phyloP scores from a whole-genome alignment of 2,329 filamentous ascomycete species.

The Monosporascus sp. region DNA sequence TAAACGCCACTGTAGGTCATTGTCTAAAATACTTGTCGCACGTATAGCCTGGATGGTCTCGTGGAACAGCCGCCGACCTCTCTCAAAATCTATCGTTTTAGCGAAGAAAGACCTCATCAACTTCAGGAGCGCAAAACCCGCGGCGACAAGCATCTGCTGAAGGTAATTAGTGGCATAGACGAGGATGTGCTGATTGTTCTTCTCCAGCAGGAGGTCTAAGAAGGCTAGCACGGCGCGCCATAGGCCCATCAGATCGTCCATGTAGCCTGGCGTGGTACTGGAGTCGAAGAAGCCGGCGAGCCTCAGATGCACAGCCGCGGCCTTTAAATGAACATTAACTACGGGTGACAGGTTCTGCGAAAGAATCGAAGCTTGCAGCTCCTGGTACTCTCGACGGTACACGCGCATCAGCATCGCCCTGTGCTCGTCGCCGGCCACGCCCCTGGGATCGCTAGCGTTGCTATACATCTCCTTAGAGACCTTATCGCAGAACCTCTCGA shows the following conservation, averaged over 20 bases:
- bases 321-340: conserved; percentile 62
- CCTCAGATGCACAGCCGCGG: conserved; percentile 69
- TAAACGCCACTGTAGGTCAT: conserved; percentile 73
- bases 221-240: conserved; percentile 69
- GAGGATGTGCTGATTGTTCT: conserved; percentile 52
- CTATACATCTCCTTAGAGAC: conserved; percentile 76
- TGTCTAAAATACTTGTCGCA: conserved; percentile 67
- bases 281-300: conserved; percentile 79
- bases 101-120: conserved; percentile 73
- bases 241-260: conserved; percentile 68
- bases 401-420: conserved; percentile 62
- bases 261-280: conserved; percentile 64
- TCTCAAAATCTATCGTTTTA: conserved; percentile 63
- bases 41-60: conserved; percentile 65
- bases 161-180: conserved; percentile 70
- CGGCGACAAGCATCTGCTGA: conserved; percentile 80
- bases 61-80: conserved; percentile 65
- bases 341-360: conserved; percentile 54
- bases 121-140: conserved; percentile 71
- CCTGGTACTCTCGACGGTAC: conserved; percentile 59
- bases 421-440: conserved; percentile 62
- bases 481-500: conserved; percentile 72
- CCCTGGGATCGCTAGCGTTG: conserved; percentile 67
- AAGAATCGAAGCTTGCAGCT: conserved; percentile 56
- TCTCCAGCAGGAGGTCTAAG: conserved; percentile 58